Evolutionary conservation across 805 yeast genomes (phyloP).

Genomic region (Yamadazyma akitaensis): DNA sequence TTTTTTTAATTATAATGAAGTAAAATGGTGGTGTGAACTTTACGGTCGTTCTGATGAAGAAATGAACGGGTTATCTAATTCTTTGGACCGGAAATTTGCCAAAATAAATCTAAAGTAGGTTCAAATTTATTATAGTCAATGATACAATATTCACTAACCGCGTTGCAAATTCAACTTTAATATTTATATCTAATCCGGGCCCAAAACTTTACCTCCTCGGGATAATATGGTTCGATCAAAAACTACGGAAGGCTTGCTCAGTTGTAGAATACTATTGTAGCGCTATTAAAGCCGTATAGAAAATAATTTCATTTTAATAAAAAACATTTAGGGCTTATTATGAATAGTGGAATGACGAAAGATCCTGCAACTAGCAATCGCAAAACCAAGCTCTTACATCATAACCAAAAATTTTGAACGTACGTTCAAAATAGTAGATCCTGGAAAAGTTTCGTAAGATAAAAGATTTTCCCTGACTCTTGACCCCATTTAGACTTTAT

Average conservation of each 20-base stretch:
- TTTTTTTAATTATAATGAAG: conserved; percentile 57
- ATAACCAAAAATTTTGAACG: neutral
- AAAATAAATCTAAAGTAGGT: conserved; percentile 24
- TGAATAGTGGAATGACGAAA: neutral
- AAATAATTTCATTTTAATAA: neutral
- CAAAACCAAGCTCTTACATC: neutral
- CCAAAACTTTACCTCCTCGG: no score
- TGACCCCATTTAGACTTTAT: neutral
- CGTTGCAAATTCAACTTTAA: no score
- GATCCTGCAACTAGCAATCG: neutral
- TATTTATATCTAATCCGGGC: no score
- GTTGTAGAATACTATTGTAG: no score
- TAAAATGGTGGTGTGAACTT: conserved; percentile 88
- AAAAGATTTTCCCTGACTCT: neutral
- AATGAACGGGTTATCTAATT: conserved; percentile 41
- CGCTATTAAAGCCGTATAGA: no score
- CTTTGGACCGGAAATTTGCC: conserved; percentile 41
- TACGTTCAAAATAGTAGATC: neutral
- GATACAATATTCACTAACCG: neutral
- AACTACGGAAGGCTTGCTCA: no score
- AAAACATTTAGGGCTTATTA: neutral
- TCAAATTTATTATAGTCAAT: neutral
- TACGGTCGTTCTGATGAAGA: conserved; percentile 71
- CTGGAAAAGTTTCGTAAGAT: neutral
- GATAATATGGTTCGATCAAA: no score